Evolutionary conservation across 73 alveolate genomes (phyloP), one percentile per base, ranked within the genome.

Genomic region (Paramecium pentaurelia): DNA sequence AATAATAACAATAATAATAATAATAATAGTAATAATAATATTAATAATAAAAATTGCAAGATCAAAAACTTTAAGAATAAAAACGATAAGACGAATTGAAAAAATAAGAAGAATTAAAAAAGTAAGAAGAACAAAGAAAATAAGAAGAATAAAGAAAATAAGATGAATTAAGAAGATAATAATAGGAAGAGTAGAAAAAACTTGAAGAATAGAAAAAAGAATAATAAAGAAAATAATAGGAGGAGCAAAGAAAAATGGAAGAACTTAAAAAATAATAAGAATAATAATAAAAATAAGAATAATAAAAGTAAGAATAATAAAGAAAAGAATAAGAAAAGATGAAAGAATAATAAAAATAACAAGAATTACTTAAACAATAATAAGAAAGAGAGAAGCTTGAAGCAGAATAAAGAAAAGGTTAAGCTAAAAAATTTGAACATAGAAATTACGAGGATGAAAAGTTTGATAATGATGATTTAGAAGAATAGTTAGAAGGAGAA

Each of bases 371-470:
- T 36, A 86, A 86, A 44, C 3, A 58, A 86, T 58, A 51, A 58
- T 60, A 86, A 86, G 86, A 58, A 86, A 28, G 14, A 18, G 27
- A 54, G 4, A 58, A 59, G 2, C 54, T 27, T 27, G 38, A 58
- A 12, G 47, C 58, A 25, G 75, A 68, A 51, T 27, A 64, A 27
- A 64, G 42, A 4, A 84, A 49, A 11, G 27, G 14, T 49, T 30
- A 84, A 64, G 84, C 51, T 0, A 68, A 84, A 30, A 84, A 84
- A 84, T 34, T 45, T 54, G 75, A 34, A 25, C 71, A 51, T 40
- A 64, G 51, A 64, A 64, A 64, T 64, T 64, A 86, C 22, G 93
- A 88, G 51, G 93, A 68, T 88, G 93, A 88, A 68, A 88, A 88
- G 28, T 64, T 49, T 36, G 64, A 88, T 16, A 71, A 28, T 10